These are phyloP conservation scores for Arachis monticola DNA, from an alignment of 331 rosid species.

Conservation along the genomic window DNA sequence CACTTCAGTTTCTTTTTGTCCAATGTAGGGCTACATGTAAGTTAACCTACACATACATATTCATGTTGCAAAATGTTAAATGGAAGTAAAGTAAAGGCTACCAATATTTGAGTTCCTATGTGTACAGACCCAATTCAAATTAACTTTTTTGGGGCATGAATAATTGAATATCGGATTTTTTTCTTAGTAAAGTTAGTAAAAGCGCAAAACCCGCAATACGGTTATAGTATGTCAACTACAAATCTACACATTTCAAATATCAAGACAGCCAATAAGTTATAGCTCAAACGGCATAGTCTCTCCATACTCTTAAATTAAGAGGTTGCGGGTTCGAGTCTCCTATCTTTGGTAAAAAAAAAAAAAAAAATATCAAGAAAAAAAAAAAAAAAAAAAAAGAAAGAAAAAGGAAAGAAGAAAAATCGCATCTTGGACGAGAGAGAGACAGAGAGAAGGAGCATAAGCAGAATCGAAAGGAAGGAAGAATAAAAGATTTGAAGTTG, in stretches of 20 bases:
- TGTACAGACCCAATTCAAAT: constrained; percentile 22
- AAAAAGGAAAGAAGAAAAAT: not conserved
- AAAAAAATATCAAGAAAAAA: too few relatives aligned
- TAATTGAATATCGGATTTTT: not conserved
- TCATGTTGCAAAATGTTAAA: not conserved
- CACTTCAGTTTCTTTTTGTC: not conserved
- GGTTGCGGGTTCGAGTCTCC: too few relatives aligned
- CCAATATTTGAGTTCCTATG: not conserved
- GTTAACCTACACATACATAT: not conserved
- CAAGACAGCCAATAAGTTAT: not conserved
- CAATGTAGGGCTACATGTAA: not conserved
- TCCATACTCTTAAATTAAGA: too few relatives aligned
- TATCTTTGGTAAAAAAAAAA: too few relatives aligned
- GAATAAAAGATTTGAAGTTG: constrained; percentile 21
- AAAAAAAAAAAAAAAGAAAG: not conserved
- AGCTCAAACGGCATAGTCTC: too few relatives aligned
- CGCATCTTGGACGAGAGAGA: not conserved
- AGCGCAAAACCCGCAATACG: constrained; percentile 18
- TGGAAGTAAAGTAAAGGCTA: constrained; percentile 28
- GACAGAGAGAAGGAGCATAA: not conserved
- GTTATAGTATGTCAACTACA: not conserved
- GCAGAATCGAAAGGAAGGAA: constrained; percentile 2
- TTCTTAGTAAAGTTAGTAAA: not conserved
- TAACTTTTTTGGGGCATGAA: constrained; percentile 3
- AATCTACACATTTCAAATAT: not conserved